Base-by-base conservation (phyloP, 1,284 basidiomycete species). In the Rhodotorula glutinis region DNA sequence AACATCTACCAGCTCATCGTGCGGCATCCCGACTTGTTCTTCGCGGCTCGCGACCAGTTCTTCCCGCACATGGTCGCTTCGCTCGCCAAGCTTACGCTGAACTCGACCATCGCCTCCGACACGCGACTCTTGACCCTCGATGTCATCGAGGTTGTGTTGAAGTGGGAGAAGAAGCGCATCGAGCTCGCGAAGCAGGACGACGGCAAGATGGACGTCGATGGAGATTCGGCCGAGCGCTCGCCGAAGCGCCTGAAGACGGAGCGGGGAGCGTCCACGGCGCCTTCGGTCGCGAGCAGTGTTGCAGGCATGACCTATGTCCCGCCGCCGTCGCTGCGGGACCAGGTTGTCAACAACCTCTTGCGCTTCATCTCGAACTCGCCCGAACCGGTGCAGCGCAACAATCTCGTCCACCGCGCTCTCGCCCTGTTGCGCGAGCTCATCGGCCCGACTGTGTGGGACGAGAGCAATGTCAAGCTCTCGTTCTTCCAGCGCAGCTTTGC, bases 61-160 rank as follows among this genome's bases (percentile, higher is more conserved):
- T 86, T 98, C n/a, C 91, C 93, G 0, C 91, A 96, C 77, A 93
- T 99, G 80, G 90, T 94, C 67, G 90, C 90, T 76, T 91, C 90
- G 44, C 82, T 99, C 66, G 85, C 85, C 62, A 95, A 93, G 79
- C 84, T 98, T 25, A 93, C 92, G 30, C 85, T 96, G 72, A 85
- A 88, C 2, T 81, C 85, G 9, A 84, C 86, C 19, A 74, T 76
- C 60, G 86, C 91, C 7, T 78, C 83, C 38, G 96, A 98, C 75
- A 88, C 90, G 29, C 87, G 93, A 47, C 80, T 88, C 51, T 75
- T 80, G n/a, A 77, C 78, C 4, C 75, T 81, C 46, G 79, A 80
- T 47, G 74, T 81, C 23, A 78, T 80, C 60, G 80, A 80, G 63
- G 70, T 80, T 38, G 75, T 81, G 11, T 66, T 78, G 54, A 74